Evolutionary conservation across 2,329 filamentous ascomycete genomes (phyloP).

Genomic region (Atkinsonella hypoxylon): DNA sequence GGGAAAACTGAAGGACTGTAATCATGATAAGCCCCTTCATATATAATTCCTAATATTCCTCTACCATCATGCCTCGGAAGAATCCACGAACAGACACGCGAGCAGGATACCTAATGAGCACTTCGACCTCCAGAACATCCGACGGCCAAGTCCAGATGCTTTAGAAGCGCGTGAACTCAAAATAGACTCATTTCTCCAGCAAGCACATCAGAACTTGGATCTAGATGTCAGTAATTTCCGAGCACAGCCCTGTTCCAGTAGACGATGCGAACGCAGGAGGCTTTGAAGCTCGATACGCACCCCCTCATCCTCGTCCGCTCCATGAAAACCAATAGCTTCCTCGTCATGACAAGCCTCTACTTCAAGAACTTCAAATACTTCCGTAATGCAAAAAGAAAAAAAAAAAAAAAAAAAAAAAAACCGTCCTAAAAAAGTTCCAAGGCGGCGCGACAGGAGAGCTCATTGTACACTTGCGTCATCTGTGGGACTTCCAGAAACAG

Average conservation of each 20-base stretch:
- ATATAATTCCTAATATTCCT: slow-evolving; percentile 27
- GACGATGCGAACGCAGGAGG: slow-evolving; percentile 46
- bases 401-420: no score
- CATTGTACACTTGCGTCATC: slow-evolving; percentile 21
- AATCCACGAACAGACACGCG: slow-evolving; percentile 43
- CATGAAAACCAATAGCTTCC: slow-evolving; percentile 40
- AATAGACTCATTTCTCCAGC: slow-evolving; percentile 43
- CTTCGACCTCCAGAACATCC: slow-evolving; percentile 47
- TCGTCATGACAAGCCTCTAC: slow-evolving; percentile 53
- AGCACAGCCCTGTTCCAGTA: slow-evolving; percentile 39
- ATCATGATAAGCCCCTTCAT: no score
- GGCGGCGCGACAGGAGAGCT: slow-evolving; percentile 32
- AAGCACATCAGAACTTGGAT: slow-evolving; percentile 22
- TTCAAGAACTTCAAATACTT: slow-evolving; percentile 41
- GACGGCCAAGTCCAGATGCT: slow-evolving; percentile 40
- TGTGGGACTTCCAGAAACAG: slow-evolving; percentile 14
- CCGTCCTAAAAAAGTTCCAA: no score
- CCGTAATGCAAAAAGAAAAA: slow-evolving; percentile 40
- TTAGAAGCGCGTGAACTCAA: slow-evolving; percentile 43
- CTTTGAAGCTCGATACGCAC: slow-evolving; percentile 47
- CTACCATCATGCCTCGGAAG: slow-evolving; percentile 40
- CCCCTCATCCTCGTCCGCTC: slow-evolving; percentile 55
- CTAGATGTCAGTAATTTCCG: slow-evolving; percentile 22
- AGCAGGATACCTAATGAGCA: slow-evolving; percentile 55
- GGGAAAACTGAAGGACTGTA: slow-evolving; percentile 46